A percentile compares a stretch with the other conserved stretches of the same genome.
phyloP scores from a whole-genome alignment of 768 basidiomycete genomes.

The Lactarius deliciosus region DNA sequence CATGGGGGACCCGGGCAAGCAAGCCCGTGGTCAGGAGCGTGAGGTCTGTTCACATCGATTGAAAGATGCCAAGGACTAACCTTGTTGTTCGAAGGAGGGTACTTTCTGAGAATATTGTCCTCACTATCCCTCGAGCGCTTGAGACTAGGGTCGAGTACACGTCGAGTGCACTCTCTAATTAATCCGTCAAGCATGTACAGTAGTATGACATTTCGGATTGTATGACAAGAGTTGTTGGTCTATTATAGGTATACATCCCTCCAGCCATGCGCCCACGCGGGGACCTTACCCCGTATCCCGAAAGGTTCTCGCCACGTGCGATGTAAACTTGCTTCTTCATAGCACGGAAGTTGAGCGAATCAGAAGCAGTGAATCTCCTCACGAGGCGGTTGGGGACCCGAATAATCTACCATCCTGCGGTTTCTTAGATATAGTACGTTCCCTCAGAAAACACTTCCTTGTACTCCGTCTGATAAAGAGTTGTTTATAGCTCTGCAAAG shows the following conservation, averaged over 20 bases:
- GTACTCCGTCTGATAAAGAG: constrained; percentile 5
- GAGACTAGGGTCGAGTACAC: background rate
- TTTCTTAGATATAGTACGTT: background rate
- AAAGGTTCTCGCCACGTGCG: background rate
- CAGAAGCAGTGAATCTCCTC: constrained; percentile 20
- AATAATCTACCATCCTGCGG: background rate
- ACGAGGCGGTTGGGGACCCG: constrained; percentile 13
- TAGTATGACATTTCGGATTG: background rate
- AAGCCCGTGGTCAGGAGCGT: constrained; percentile 24
- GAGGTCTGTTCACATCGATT: constrained; percentile 16
- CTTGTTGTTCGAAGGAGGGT: constrained; percentile 18
- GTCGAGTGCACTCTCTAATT: background rate
- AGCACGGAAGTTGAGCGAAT: constrained; percentile 22
- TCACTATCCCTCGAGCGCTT: background rate
- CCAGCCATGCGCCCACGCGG: no score
- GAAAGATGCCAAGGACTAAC: background rate
- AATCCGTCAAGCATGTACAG: background rate
- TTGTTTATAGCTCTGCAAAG: no score
- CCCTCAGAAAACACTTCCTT: background rate
- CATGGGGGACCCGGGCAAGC: constrained; percentile 17
- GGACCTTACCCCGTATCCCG: background rate
- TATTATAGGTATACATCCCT: no score
- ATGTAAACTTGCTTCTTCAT: background rate
- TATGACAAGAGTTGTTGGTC: background rate
- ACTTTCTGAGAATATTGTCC: background rate